Evolutionary conservation across 768 basidiomycete genomes (phyloP).

Genomic region (Botryobasidium botryosum): DNA sequence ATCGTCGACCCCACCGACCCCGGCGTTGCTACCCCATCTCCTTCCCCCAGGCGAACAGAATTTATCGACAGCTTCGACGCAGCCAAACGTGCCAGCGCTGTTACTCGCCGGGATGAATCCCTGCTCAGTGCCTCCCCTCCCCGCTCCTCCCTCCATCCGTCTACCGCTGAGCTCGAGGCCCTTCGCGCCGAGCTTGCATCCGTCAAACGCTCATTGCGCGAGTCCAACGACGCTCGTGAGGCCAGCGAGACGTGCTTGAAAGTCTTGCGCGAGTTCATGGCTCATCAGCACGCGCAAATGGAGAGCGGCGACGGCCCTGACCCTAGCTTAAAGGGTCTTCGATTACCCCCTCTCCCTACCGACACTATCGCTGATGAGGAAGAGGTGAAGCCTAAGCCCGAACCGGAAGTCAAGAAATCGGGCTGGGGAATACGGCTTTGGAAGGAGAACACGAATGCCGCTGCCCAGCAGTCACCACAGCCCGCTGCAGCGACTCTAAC

Average conservation of each 20-base stretch:
- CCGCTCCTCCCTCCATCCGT: conserved; percentile 4
- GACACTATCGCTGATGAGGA: conserved; percentile 11
- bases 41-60: too few relatives aligned
- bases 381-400: conserved; percentile 1
- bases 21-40: conserved; percentile 15
- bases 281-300: conserved; percentile 12
- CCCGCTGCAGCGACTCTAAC: background rate
- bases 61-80: conserved; percentile 11
- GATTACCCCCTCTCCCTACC: conserved; percentile 15
- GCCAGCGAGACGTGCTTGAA: conserved; percentile 76
- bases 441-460: conserved; percentile 6
- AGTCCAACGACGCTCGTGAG: conserved; percentile 68
- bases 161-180: conserved; percentile 32
- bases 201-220: conserved; percentile 47
- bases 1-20: conserved; percentile 15
- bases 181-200: conserved; percentile 49
- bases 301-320: conserved; percentile 11
- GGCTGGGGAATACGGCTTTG: conserved; percentile 13
- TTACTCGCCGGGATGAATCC: conserved; percentile 16
- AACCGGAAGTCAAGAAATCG: conserved; percentile 1
- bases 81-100: conserved; percentile 2
- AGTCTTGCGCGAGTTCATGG: conserved; percentile 52
- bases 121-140: conserved; percentile 18
- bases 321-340: conserved; percentile 7
- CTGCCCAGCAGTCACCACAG: background rate